Conservation (phyloP, 202 grass and related monocot species). For the Setaria viridis region DNA sequence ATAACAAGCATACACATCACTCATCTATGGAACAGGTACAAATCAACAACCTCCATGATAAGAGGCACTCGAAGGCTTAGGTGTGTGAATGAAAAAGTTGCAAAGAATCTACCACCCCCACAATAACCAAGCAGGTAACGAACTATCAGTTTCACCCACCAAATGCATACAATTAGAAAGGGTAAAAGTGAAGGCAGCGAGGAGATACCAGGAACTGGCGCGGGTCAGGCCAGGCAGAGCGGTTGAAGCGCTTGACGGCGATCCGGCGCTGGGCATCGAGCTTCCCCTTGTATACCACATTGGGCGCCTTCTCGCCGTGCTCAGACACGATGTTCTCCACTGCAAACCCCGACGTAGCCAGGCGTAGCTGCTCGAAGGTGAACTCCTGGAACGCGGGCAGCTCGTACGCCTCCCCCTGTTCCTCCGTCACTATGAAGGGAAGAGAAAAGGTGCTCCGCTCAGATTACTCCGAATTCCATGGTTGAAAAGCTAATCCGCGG, state of each 20-base stretch:
- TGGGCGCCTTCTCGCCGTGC: conserved; percentile 96
- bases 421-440: conserved; percentile 56
- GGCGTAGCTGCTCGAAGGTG: conserved; percentile 83
- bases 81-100: conserved; percentile 13
- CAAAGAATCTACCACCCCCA: conserved; percentile 25
- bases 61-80: conserved; percentile 21
- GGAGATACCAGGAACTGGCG: conserved; percentile 87
- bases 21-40: conserved; percentile 35
- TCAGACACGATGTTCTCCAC: conserved; percentile 95
- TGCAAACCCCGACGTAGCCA: conserved; percentile 84
- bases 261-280: conserved; percentile 81
- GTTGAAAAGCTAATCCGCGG: background rate
- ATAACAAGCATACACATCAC: conserved; percentile 37
- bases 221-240: conserved; percentile 89
- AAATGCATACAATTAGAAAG: conserved; percentile 3
- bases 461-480: background rate
- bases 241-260: conserved; percentile 91
- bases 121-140: conserved; percentile 21
- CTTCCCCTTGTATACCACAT: conserved; percentile 98
- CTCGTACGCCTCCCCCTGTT: conserved; percentile 71
- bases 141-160: background rate
- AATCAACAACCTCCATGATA: conserved; percentile 50
- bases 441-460: background rate
- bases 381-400: conserved; percentile 91
- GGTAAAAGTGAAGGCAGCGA: background rate